Evolutionary conservation across 176 grass and related monocot genomes (phyloP).

Genomic region (Oryza longistaminata): DNA sequence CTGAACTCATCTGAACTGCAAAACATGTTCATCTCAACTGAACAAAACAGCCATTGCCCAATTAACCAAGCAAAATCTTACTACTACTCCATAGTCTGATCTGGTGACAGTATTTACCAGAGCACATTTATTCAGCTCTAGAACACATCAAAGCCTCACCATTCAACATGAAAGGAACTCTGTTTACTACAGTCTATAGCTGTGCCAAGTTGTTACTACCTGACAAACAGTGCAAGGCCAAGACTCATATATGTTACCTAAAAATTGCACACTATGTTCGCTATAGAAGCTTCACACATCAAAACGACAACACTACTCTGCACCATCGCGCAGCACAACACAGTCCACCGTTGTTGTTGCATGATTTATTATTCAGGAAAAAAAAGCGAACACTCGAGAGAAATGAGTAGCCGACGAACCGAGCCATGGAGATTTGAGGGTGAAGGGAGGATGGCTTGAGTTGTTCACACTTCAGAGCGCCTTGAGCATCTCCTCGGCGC

Average conservation of each 20-base stretch:
- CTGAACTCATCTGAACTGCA: background rate
- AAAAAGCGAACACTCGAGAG: background rate
- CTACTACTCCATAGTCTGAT: background rate
- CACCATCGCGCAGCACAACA: too few species aligned
- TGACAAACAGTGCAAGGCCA: too few species aligned
- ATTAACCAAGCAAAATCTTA: background rate
- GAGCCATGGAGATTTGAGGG: background rate
- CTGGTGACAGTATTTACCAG: background rate
- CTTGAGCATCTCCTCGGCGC: conserved; percentile 86
- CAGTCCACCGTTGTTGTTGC: conserved; percentile 17
- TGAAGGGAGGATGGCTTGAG: too few species aligned
- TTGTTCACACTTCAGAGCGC: conserved; percentile 57
- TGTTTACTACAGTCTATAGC: background rate
- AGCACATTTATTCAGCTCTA: background rate
- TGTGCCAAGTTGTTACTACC: background rate
- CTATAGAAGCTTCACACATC: conserved; percentile 29
- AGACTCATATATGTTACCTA: too few species aligned
- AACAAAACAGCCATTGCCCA: background rate
- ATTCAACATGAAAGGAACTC: background rate
- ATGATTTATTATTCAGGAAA: conserved; percentile 37
- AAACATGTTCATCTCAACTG: background rate
- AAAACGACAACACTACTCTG: background rate
- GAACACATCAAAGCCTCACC: background rate
- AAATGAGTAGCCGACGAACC: background rate
- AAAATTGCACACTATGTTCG: background rate